Evolutionary conservation across 2,329 filamentous ascomycete genomes (phyloP), one percentile per base, ranked within the genome.

Genomic region (Neocucurbitaria cava): DNA sequence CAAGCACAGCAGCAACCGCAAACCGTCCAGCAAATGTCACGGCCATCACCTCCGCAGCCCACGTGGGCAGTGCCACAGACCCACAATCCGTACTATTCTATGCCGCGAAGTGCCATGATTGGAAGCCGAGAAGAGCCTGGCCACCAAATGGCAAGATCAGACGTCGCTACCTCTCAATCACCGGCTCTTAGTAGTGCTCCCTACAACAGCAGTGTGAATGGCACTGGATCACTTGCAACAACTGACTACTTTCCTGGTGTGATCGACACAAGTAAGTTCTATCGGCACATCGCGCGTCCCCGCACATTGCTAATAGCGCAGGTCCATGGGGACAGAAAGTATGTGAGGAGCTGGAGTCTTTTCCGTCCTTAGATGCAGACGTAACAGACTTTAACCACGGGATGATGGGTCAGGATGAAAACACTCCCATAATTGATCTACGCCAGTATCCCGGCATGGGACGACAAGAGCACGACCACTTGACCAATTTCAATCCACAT

Each of bases 361-460:
- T 76, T 35, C 71, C 72, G n/a, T 73, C 69, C 10, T 53, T 77
- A 50, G 75, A 78, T 56, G 56, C 72, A 50, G 76, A 77, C 49
- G 65, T 75, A 39, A 55, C 69, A 13, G 76, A 78, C 33, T 73
- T 72, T 62, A 68, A 63, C 21, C 73, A 74, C 17, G 68, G 70
- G n/a, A 56, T 75, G 38, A 69, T 77, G 58, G 64, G 62, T 30
- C 67, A 72, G 30, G 75, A 78, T 52, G 76, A 78, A 42, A 75
- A 78, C 57, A 74, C 70, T 6, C 70, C 74, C 18, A 76, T 78
- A 43, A 76, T 78, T 50, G 74, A 78, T 51, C 59, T 77, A 26
- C 68, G 76, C 47, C 74, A 76, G 49, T 77, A 73, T 47, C 59
- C 70, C 30, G 60, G 64, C 11, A 68, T 71, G 54, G 61, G 68